A percentile compares a stretch with the other conserved stretches of the same genome.
phyloP scores from a whole-genome alignment of 2,329 filamentous ascomycete species.

The Fusarium xyrophilum region DNA sequence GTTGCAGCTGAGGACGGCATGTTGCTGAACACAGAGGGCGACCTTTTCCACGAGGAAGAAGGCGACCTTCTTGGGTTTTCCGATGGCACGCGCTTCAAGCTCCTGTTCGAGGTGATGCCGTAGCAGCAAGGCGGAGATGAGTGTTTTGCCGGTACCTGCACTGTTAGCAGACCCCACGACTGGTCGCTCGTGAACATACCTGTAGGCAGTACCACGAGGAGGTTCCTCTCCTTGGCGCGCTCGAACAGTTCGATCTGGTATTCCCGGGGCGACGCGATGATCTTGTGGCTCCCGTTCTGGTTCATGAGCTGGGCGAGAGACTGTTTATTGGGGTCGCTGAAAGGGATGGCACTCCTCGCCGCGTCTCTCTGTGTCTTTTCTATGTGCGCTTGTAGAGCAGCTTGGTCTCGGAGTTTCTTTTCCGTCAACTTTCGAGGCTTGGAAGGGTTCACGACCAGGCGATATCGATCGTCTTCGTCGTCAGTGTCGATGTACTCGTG shows the following conservation, averaged over 20 bases:
- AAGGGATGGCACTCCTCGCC: slow-evolving; percentile 39
- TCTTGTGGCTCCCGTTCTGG: slow-evolving; percentile 53
- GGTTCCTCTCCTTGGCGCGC: slow-evolving; percentile 81
- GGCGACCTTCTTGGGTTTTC: slow-evolving; percentile 68
- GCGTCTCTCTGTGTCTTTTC: slow-evolving; percentile 48
- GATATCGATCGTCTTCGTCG: slow-evolving; percentile 42
- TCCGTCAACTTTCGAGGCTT: slow-evolving; percentile 52
- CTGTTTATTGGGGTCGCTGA: slow-evolving; percentile 42
- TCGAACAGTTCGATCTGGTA: slow-evolving; percentile 95
- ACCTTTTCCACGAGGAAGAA: slow-evolving; percentile 95
- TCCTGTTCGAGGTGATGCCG: slow-evolving; percentile 79
- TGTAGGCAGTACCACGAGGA: slow-evolving; percentile 93
- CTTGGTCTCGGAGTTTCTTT: slow-evolving; percentile 58
- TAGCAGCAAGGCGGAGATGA: slow-evolving; percentile 90
- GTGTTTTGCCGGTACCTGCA: slow-evolving; percentile 85
- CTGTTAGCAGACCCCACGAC: background rate
- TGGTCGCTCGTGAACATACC: slow-evolving; percentile 52
- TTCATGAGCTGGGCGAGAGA: slow-evolving; percentile 46
- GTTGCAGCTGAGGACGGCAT: slow-evolving; percentile 80
- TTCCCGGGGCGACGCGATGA: slow-evolving; percentile 81
- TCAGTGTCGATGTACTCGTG: slow-evolving; percentile 25
- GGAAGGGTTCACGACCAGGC: slow-evolving; percentile 41
- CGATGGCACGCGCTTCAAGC: slow-evolving; percentile 69
- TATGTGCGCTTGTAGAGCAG: slow-evolving; percentile 56
- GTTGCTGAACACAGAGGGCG: slow-evolving; percentile 88